These are phyloP conservation scores for Flaveria bidentis DNA, from an alignment of 129 eudicot species.

Conservation along the genomic window DNA sequence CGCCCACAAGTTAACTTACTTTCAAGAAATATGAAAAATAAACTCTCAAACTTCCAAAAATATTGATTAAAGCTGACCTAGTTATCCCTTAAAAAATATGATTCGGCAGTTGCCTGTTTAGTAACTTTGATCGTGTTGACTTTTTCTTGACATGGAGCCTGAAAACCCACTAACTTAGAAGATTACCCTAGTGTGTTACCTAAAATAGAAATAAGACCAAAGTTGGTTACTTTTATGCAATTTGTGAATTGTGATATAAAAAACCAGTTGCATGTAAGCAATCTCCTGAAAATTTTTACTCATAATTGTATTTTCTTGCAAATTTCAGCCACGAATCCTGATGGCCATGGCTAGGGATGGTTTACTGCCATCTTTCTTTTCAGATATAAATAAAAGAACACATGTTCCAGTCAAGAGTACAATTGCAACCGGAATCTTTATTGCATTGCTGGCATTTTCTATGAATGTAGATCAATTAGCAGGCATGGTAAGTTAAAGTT, in stretches of 20 bases:
- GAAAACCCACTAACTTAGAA: background rate
- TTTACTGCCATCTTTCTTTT: conserved; percentile 62
- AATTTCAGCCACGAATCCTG: conserved; percentile 63
- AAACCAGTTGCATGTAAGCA: conserved; percentile 10
- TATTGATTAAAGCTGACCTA: background rate
- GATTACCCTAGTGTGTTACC: background rate
- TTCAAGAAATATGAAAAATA: too few relatives aligned
- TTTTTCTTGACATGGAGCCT: background rate
- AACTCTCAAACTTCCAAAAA: background rate
- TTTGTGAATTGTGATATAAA: background rate
- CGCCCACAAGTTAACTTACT: too few relatives aligned
- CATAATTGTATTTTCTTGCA: conserved; percentile 19
- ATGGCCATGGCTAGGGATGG: conserved; percentile 85
- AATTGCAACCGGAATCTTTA: conserved; percentile 54
- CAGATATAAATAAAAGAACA: conserved; percentile 53
- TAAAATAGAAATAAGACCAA: background rate
- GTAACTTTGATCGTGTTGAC: conserved; percentile 18
- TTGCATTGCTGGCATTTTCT: conserved; percentile 52
- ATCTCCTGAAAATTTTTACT: background rate
- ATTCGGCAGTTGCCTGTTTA: background rate
- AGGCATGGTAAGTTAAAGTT: conserved; percentile 51
- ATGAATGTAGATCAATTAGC: conserved; percentile 68
- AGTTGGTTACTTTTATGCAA: conserved; percentile 7
- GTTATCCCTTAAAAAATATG: background rate
- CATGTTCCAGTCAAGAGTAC: conserved; percentile 72